Evolutionary conservation across 805 yeast genomes (phyloP).

Genomic region (Suhomyces emberorum): DNA sequence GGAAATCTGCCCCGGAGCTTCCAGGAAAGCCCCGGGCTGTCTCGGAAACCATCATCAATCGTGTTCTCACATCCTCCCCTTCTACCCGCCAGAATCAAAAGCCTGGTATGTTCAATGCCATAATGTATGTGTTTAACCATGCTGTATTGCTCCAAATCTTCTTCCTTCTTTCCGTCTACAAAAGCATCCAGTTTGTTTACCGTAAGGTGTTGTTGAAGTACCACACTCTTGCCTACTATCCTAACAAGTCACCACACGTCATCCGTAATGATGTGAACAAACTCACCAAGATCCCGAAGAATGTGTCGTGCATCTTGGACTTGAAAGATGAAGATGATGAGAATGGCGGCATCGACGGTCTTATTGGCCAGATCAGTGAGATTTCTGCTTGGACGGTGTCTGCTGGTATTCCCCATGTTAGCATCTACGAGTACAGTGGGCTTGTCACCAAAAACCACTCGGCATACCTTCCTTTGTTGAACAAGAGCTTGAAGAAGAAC

Average conservation of each 20-base stretch:
- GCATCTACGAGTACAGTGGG: constrained; percentile 81
- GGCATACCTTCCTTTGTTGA: constrained; percentile 43
- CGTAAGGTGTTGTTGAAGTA: constrained; percentile 55
- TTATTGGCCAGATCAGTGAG: constrained; percentile 74
- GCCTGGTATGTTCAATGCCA: neutral
- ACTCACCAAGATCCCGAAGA: constrained; percentile 71
- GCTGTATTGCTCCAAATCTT: constrained; percentile 50
- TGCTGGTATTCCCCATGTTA: constrained; percentile 71
- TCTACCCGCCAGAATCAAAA: no score
- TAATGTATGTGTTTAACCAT: constrained; percentile 23
- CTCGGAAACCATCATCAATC: no score
- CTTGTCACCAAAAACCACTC: constrained; percentile 44
- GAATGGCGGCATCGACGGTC: constrained; percentile 84
- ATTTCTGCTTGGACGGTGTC: constrained; percentile 84
- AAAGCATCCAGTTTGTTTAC: constrained; percentile 50
- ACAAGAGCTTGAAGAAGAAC: constrained; percentile 54
- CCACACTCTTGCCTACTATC: constrained; percentile 58
- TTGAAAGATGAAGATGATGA: constrained; percentile 75
- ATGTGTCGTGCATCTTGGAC: constrained; percentile 72
- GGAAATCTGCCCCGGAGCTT: no score
- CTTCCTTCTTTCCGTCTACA: constrained; percentile 52
- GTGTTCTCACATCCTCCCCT: no score
- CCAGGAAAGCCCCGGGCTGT: no score
- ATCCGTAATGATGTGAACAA: constrained; percentile 79
- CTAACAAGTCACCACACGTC: constrained; percentile 73